Percentiles rank a stretch among this genome's conserved stretches.
phyloP scores from a whole-genome alignment of 345 rosid species.

The Eucalyptus albens region DNA sequence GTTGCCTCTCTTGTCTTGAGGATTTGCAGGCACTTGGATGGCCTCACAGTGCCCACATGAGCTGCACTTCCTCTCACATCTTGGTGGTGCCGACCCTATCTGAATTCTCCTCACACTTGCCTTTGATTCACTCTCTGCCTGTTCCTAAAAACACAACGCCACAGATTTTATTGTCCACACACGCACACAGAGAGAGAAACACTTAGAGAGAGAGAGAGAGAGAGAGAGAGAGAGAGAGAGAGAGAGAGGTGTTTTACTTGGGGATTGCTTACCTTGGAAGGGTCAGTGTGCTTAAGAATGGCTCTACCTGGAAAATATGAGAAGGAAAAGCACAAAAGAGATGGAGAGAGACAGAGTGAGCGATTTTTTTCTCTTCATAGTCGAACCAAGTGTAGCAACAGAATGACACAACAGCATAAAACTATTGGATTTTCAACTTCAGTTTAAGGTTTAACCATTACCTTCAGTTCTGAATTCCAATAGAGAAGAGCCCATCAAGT shows the following conservation, averaged over 20 bases:
- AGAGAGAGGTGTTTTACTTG: background rate
- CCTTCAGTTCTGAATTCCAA: background rate
- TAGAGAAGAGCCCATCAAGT: background rate
- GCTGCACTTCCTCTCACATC: constrained; percentile 74
- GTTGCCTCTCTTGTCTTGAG: constrained; percentile 20
- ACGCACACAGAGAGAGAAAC: background rate
- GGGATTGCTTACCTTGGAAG: constrained; percentile 20
- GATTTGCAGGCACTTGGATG: constrained; percentile 83
- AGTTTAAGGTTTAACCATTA: background rate
- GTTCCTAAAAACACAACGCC: background rate
- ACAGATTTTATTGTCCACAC: background rate
- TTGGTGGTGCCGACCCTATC: constrained; percentile 91
- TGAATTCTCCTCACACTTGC: constrained; percentile 24
- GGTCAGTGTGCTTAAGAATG: constrained; percentile 12
- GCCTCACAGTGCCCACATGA: constrained; percentile 77
- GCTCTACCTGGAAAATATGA: constrained; percentile 38
- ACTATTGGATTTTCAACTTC: background rate
- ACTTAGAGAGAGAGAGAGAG: no score
- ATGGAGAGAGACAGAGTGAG: background rate
- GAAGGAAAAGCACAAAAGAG: background rate
- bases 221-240: background rate
- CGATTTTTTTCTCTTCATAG: background rate
- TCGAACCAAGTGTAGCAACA: background rate
- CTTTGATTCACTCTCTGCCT: constrained; percentile 19
- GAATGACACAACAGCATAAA: background rate